Evolutionary conservation across 2,329 filamentous ascomycete species (phyloP), one percentile per base, ranked within the genome.

Genomic region (Septoria petroselini): DNA sequence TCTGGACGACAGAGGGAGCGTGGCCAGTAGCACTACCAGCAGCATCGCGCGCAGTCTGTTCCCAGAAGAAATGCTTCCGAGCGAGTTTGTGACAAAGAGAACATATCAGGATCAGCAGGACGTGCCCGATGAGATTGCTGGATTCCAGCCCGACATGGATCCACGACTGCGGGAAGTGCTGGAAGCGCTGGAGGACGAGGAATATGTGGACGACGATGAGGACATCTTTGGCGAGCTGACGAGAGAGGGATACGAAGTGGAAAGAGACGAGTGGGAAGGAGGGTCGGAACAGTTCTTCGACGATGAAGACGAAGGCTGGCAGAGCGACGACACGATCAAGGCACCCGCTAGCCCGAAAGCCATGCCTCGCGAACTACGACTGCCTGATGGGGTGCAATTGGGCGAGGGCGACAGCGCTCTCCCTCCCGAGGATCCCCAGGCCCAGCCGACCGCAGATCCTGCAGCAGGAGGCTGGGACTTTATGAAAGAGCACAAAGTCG

Each of bases 121-220:
- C 62, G 75, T 97, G 1, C 93, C 93, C 1, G 93, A 98, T 71
- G 84, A 83, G 6, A 87, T 98, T 63, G 85, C 87, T 2, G 93
- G 93, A 0, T 95, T 98, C 69, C 86, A 98, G 70, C 93, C 94
- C 5, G 91, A 97, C 65, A 97, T 98, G 93, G 94, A 98, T 64
- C 91, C 91, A 2, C 79, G 91, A 31, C 69, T 98, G 59, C 81
- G 93, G 38, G 93, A 98, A 69, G 90, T 91, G 4, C 73, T 98
- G 18, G 91, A 96, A 70, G 93, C 93, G 8, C 73, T 98, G 23
- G 93, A 98, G 41, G 93, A 98, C 64, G 93, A 98, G 18, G 91
- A 86, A 2, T 98, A 89, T 65, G 91, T 98, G 1, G 91, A 91
- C 29, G 78, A 80, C 21, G 82, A 84, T 18, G 88, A 93, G n/a